Evolutionary conservation across 352 stramenopile genomes (phyloP), one percentile per base, ranked within the genome.

Genomic region (Synura sp.): DNA sequence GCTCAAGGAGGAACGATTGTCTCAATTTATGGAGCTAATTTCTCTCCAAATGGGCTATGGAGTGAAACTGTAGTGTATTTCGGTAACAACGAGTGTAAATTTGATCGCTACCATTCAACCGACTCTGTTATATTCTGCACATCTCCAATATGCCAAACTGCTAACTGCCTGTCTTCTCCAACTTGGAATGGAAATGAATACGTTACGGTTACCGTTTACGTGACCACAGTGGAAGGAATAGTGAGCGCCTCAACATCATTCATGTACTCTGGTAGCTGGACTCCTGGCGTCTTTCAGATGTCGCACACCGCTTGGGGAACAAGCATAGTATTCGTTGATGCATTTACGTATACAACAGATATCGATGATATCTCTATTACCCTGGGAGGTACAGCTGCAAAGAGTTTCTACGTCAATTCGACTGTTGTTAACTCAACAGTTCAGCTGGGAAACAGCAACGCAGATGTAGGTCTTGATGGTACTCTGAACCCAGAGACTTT

Each of bases 1-100:
- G 60, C 49, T 32, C 32, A 75, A 44, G 60, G 60, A 49, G 60
- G 60, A 53, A 75, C 60, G 49, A 31, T 17, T 31, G 3, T 75
- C 1, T 49, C 60, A 2, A 75, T 75, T 31, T 27, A 4, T 53
- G 60, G 60, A 12, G 60, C 31, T 35, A 75, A 75, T 49, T 49
- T 75, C 7, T 19, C 22, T 4, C 4, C 9, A 42, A 29, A 1
- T 15, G 31, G 32, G 1, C 12, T 75, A 19, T 75, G 42, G 25
- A 49, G 32, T 5, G 14, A 42, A 27, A 14, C 14, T 32, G 60
- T 32, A 15, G 31, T 75, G 31, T 75, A 31, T 44, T 25, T 75
- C 33, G 60, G 60, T 27, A 34, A 5, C 17, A 3, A 75, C 15
- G n/a, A 35, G 33, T 75, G 60, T 75, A 75, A 75, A 31, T 14